A percentile compares a stretch with the other conserved stretches of the same genome.
These are phyloP conservation scores for Gracilaria vermiculophylla DNA, from an alignment of 23 red algal species.

Conservation along the genomic window DNA sequence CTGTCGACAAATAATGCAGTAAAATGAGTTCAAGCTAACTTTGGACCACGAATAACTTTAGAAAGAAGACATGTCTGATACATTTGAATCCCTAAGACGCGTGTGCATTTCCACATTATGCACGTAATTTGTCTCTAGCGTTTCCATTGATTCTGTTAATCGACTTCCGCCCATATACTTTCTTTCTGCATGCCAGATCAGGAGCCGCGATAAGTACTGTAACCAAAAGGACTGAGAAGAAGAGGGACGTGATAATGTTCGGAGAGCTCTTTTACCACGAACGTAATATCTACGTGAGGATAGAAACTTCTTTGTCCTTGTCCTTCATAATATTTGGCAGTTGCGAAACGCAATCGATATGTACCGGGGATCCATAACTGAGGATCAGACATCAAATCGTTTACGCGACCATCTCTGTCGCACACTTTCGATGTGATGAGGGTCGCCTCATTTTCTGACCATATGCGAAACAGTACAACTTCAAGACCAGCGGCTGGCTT, in stretches of 20 bases:
- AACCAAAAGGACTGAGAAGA: slow-evolving; percentile 78
- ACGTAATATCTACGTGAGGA: slow-evolving; percentile 75
- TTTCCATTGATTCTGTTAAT: too few relatives aligned
- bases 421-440: slow-evolving; percentile 7
- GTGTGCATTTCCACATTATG: too few relatives aligned
- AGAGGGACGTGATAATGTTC: slow-evolving; percentile 86
- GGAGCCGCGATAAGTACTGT: slow-evolving; percentile 86
- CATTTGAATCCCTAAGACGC: too few relatives aligned
- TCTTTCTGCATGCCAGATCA: too few relatives aligned
- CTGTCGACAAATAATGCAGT: too few relatives aligned
- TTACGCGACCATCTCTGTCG: slow-evolving; percentile 56
- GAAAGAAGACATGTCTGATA: too few relatives aligned
- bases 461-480: slow-evolving; percentile 7
- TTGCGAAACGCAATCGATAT: slow-evolving; percentile 75
- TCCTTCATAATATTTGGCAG: slow-evolving; percentile 47
- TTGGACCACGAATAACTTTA: too few relatives aligned
- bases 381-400: slow-evolving; percentile 30
- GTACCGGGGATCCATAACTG: slow-evolving; percentile 28
- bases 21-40: too few relatives aligned
- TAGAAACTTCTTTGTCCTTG: slow-evolving; percentile 72
- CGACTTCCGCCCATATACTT: too few relatives aligned
- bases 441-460: slow-evolving; percentile 1
- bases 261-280: slow-evolving; percentile 46
- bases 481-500: slow-evolving; percentile 60
- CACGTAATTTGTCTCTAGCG: too few relatives aligned